Base-by-base conservation (phyloP, 2,329 filamentous ascomycete species). In the Trichoderma sp. region DNA sequence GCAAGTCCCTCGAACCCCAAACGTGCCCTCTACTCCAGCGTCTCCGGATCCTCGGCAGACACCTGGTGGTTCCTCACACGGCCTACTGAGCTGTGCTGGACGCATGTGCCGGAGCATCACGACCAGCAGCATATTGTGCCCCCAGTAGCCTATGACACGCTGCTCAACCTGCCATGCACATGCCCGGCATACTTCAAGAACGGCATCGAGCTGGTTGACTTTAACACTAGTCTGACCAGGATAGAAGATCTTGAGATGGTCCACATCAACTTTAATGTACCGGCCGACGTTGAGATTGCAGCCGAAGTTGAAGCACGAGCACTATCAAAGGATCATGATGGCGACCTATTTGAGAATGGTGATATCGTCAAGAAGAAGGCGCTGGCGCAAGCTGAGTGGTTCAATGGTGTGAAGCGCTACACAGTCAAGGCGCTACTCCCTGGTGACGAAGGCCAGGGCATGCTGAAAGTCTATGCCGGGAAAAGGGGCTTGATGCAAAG, bases 401-500 rank as follows among this genome's bases (percentile, higher is more conserved):
- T 93, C 76, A 88, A 88, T 74, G 94, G 94, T 17, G 86, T 92
- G 75, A 99, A 99, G 81, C 90, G 94, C 34, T 98, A 97, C 80
- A 97, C 94, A 0, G 86, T 99, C 78, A 99, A 99, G 81, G 96
- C 94, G 1, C 84, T 98, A 17, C 85, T 99, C 0, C 95, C 97
- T 1, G 93, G 94, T 30, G 95, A 98, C 76, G 95, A 98, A 82
- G 95, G 95, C 13, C 91, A 93, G 55, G 96, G 93, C 55, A 88
- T 92, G 13, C 84, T 99, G 71, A 98, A 97, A 80, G 85, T 99
- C 43, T 99, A 98, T 80, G 95, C 95, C 13, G 96, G 97, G 73
- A 96, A 95, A 81, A 90, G 95, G 74, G 97, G 97, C 0, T 86
- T 99, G 69, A 98, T 98, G 95, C 96, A 98, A 82, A 97, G 93